Evolutionary conservation across 768 basidiomycete genomes (phyloP).

Genomic region (Dentipellis fragilis): DNA sequence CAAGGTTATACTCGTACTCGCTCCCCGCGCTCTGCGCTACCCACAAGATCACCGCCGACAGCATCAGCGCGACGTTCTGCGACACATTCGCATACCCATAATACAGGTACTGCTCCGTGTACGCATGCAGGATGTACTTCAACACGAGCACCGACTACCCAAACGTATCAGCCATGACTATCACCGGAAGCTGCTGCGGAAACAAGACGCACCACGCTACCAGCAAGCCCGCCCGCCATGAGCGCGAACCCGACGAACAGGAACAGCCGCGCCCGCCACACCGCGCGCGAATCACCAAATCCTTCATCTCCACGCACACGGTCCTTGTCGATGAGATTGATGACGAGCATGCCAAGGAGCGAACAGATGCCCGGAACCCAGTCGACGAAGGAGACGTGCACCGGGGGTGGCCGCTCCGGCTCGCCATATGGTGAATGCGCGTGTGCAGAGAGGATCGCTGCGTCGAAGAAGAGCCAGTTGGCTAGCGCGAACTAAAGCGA

Average conservation of each 20-base stretch:
- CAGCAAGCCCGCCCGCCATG: conserved; percentile 97
- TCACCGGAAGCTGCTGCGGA: not conserved
- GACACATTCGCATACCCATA: conserved; percentile 96
- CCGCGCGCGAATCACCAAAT: conserved; percentile 73
- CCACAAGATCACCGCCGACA: conserved; percentile 85
- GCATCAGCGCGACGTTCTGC: conserved; percentile 80
- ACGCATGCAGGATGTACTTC: conserved; percentile 75
- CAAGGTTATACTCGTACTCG: conserved; percentile 90
- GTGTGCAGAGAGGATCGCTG: conserved; percentile 82
- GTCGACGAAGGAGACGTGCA: conserved; percentile 87
- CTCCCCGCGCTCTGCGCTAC: conserved; percentile 74
- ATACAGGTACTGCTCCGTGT: conserved; percentile 69
- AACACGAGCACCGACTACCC: conserved; percentile 75
- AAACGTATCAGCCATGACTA: not conserved
- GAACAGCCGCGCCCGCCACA: conserved; percentile 86
- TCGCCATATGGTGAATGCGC: conserved; percentile 67
- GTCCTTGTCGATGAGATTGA: conserved; percentile 94
- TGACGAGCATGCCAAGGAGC: conserved; percentile 82
- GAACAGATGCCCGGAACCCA: conserved; percentile 97
- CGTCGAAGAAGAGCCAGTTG: conserved; percentile 93
- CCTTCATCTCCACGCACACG: conserved; percentile 70
- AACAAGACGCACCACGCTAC: conserved; percentile 70
- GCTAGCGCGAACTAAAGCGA: conserved; percentile 75
- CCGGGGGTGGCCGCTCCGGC: conserved; percentile 57
- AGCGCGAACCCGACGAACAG: conserved; percentile 93